Base-by-base conservation (phyloP, 176 grass and related monocot species). In the Raddia guianensis region DNA sequence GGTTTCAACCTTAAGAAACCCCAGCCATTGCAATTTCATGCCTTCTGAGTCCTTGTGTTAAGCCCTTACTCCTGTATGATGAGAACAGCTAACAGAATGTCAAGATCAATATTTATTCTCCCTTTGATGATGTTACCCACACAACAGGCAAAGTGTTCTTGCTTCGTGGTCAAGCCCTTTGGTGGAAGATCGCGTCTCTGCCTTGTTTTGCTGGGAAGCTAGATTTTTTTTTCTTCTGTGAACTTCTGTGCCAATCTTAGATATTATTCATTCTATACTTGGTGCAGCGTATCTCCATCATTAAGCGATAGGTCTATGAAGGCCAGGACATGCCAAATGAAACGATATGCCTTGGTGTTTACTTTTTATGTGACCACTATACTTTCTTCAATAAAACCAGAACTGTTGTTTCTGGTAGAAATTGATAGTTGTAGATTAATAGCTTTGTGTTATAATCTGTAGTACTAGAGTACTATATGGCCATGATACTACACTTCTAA, bases 141-240 rank as follows among this genome's bases (percentile, higher is more conserved):
- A 72, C 1, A 49, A 65, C 65, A 85, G 65, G 82, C 57, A 77
- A 77, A 65, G 66, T 81, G 40, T 76, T 70, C 20, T 52, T 32
- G n/a, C 3, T 6, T 49, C 7, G 0, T 81, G 33, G 47, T 56
- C 49, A 57, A 57, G 64, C 9, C 37, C 15, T 15, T 40, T 48
- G 60, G 12, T 40, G 34, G 59, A 48, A 34, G 68, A 21, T 57
- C 19, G 12, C 1, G 11, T 65, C 40, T 70, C n/a, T 81, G 40
- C 87, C n/a, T 65, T 89, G 49, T 2, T 72, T 66, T 49, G 1
- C 67, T 5, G 43, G 87, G 42, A 89, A 89, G 18, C 70, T 75
- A 56, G 37, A 63, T 75, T 84, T 61, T 78, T 74, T 79, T 49
- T 82, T 27, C 27, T 5, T 76, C 0, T 14, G 50, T 1, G 5